phyloP scores from a whole-genome alignment of 805 yeast genomes.

The Clavispora vitiphila region DNA sequence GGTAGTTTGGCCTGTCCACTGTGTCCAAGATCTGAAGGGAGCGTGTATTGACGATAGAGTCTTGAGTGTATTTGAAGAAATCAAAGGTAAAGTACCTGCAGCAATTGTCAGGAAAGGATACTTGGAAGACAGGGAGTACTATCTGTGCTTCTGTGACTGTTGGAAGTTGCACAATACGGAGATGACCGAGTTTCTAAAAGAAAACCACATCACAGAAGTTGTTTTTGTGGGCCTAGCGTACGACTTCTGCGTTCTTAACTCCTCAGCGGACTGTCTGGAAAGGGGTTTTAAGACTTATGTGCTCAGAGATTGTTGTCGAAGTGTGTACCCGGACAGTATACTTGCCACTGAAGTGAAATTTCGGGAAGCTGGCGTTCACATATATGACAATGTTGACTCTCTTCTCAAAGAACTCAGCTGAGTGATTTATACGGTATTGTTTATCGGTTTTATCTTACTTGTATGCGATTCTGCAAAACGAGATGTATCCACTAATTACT shows the following conservation, averaged over 20 bases:
- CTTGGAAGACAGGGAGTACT: constrained; percentile 70
- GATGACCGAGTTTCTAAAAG: constrained; percentile 43
- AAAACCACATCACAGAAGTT: constrained; percentile 51
- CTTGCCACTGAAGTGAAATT: constrained; percentile 31
- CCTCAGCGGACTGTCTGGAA: constrained; percentile 63
- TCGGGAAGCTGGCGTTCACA: constrained; percentile 27
- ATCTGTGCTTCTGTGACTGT: constrained; percentile 79
- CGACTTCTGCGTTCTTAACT: constrained; percentile 78
- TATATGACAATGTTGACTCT: constrained; percentile 6
- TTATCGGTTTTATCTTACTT: no score
- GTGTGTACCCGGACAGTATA: constrained; percentile 47
- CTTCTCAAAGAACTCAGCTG: neutral
- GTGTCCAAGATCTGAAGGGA: constrained; percentile 70
- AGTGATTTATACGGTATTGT: neutral
- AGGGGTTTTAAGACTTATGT: constrained; percentile 64
- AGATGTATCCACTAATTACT: no score
- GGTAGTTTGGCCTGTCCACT: constrained; percentile 87
- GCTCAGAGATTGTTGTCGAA: constrained; percentile 48
- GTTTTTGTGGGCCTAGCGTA: constrained; percentile 78
- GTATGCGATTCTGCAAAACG: no score
- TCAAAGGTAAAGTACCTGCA: constrained; percentile 31
- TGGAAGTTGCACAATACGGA: constrained; percentile 74
- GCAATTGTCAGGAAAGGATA: constrained; percentile 64
- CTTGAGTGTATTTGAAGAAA: constrained; percentile 25
- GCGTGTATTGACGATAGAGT: constrained; percentile 55